Evolutionary conservation across 176 grass and related monocot genomes (phyloP), one percentile per base, ranked within the genome.

Genomic region (Zea luxurians): DNA sequence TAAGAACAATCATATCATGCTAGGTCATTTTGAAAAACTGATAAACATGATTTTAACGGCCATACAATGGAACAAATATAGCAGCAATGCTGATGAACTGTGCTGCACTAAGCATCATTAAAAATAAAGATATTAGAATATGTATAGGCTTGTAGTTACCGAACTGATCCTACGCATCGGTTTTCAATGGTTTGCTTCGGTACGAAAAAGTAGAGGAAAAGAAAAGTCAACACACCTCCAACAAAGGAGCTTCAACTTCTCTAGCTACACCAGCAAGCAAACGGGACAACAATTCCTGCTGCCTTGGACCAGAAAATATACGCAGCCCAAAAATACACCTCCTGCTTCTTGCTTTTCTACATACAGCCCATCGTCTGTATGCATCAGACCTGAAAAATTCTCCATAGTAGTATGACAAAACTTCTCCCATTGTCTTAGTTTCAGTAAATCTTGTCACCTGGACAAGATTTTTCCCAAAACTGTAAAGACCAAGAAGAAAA

Each of bases 381-480:
- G 67, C 77, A 85, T 93, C 88, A 75, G 87, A 89, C 70, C 77
- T 95, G 38, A 85, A 99, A 70, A 95, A 99, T 27, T 85, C 85
- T 77, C 91, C 91, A 35, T 99, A 99, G 73, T 93, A 99, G 63
- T 92, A 99, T 40, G 89, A 75, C 48, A 99, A 64, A 40, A 99
- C 83, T 76, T 92, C 92, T 67, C 96, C 96, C 83, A 90, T 85
- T 59, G 74, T 93, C 75, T 90, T 99, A 53, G 44, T 71, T 40
- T 83, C 69, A 40, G 88, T 57, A 90, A 99, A 92, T 70, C 80
- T 86, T 10, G 46, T 77, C 83, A 95, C 85, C 70, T 92, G 81
- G 62, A 90, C 82, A 86, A 99, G 88, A 83, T 92, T 90, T 83
- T 99, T 99, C 36, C 89, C 91, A 75, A 95, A 99, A 75, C 95